phyloP scores from a whole-genome alignment of 2,329 filamentous ascomycete species.

The Ustilaginoidea virens region DNA sequence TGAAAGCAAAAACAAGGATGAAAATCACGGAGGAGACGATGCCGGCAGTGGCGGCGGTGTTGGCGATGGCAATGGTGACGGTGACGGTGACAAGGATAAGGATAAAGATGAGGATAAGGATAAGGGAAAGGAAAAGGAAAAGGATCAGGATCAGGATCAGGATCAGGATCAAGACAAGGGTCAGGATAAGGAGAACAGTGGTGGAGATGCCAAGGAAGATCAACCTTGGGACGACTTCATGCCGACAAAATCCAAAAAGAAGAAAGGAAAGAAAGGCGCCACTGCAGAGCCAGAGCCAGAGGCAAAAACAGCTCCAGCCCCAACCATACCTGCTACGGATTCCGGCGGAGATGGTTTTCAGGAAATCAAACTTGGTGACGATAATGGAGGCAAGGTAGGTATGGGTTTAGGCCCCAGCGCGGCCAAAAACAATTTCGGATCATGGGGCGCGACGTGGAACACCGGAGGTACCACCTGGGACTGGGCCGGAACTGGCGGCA shows the following conservation, averaged over 20 bases:
- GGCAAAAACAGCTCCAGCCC: no score
- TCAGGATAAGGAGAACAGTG: constrained; percentile 15
- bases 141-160: constrained; percentile 3
- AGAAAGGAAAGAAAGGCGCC: constrained; percentile 16
- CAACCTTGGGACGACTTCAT: constrained; percentile 17
- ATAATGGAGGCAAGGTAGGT: constrained; percentile 40
- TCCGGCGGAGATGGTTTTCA: constrained; percentile 41
- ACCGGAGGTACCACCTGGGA: constrained; percentile 33
- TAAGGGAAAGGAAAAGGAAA: no score
- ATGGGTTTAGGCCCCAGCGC: constrained; percentile 35
- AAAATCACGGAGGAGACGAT: constrained; percentile 3
- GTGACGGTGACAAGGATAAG: constrained; percentile 2
- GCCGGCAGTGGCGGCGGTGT: constrained; percentile 3
- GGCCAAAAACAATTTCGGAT: constrained; percentile 31
- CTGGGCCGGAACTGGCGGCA: constrained; percentile 20
- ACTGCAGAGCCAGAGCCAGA: constrained; percentile 12
- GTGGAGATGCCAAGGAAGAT: constrained; percentile 21
- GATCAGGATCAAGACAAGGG: constrained; percentile 5
- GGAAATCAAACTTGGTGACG: constrained; percentile 50
- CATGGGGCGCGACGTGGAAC: constrained; percentile 46
- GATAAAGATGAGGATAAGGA: constrained; percentile 5
- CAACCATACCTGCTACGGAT: constrained; percentile 17
- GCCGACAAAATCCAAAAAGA: constrained; percentile 23
- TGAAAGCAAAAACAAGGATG: constrained; percentile 3
- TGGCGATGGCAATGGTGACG: constrained; percentile 1